Evolutionary conservation across 2,329 filamentous ascomycete genomes (phyloP), one percentile per base, ranked within the genome.

Genomic region (Pseudopithomyces chartarum): DNA sequence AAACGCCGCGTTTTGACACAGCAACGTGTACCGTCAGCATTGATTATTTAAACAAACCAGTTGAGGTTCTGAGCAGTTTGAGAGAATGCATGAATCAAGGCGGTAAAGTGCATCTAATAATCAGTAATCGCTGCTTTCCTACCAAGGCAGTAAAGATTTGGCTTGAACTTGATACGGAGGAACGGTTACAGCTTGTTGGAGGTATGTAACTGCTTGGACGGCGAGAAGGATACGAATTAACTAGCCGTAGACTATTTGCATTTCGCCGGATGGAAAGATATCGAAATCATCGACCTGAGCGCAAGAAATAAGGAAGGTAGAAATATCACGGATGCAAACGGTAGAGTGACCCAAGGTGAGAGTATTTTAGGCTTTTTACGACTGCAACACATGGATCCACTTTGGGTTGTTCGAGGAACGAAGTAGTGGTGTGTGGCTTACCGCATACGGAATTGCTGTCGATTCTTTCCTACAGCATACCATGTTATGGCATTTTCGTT

Each of bases 91-190:
- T 78, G 17, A 79, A 73, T 4, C 58, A 65, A 1, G 79, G 78
- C 1, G 82, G 80, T 0, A 76, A 52, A 1, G 76, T 84, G n/a
- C 82, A 85, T 70, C 64, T 85, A 45, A 76, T 77, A 0, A 78
- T 84, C 39, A 80, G 78, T 26, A 82, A 84, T 65, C 76, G 82
- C 2, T 84, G 80, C 62, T 84, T 84, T 60, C 80, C 81, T 0
- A 82, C 80, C 1, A 85, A 85, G 61, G 82, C 78, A 1, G 76
- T 84, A 6, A 72, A 69, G 22, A 69, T 78, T 17, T 85, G 82
- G 82, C 66, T 83, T 63, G 65, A 71, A 52, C 67, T 81, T 26
- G 61, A 68, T 49, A 81, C 82, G 58, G 73, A 75, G 46, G 76
- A 81, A 61, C 73, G 80, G 47, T 63, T 84, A 59, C 61, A 73